Evolutionary conservation across 495 filamentous ascomycete genomes (phyloP).

Genomic region (Parachaetomium inaequale): DNA sequence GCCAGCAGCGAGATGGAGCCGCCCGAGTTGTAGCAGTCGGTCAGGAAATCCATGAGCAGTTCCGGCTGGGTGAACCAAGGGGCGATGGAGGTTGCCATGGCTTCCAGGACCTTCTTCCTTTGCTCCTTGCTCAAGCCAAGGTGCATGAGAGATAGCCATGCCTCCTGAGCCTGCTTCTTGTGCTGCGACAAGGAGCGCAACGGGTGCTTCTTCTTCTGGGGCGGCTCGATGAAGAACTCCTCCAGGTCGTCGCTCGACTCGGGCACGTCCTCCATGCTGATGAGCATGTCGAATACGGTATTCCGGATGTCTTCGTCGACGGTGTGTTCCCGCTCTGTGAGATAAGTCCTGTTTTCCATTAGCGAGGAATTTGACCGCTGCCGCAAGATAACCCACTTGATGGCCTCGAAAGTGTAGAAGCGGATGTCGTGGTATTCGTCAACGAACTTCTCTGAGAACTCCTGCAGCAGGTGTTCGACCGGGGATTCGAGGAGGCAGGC

Average conservation of each 20-base stretch:
- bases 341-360: conserved; percentile 34
- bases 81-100: conserved; percentile 70
- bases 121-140: conserved; percentile 63
- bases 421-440: conserved; percentile 79
- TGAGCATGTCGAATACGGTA: conserved; percentile 58
- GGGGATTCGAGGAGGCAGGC: conserved; percentile 56
- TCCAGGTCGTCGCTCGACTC: conserved; percentile 59
- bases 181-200: conserved; percentile 57
- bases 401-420: conserved; percentile 69
- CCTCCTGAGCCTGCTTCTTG: conserved; percentile 72
- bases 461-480: conserved; percentile 55
- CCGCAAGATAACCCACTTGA: conserved; percentile 51
- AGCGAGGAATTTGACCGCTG: conserved; percentile 8
- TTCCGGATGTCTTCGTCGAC: conserved; percentile 46
- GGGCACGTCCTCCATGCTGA: conserved; percentile 61
- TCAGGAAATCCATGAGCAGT: conserved; percentile 95
- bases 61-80: conserved; percentile 85
- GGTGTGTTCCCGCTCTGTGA: conserved; percentile 37
- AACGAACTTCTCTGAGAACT: conserved; percentile 73
- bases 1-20: conserved; percentile 83
- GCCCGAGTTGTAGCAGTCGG: conserved; percentile 82
- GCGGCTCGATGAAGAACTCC: conserved; percentile 57
- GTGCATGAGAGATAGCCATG: conserved; percentile 77
- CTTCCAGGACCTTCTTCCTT: conserved; percentile 70
- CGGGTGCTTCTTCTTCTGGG: conserved; percentile 51